Conservation (phyloP, 305 asterid genomes). For the Fraxinus xanthoxyloides region DNA sequence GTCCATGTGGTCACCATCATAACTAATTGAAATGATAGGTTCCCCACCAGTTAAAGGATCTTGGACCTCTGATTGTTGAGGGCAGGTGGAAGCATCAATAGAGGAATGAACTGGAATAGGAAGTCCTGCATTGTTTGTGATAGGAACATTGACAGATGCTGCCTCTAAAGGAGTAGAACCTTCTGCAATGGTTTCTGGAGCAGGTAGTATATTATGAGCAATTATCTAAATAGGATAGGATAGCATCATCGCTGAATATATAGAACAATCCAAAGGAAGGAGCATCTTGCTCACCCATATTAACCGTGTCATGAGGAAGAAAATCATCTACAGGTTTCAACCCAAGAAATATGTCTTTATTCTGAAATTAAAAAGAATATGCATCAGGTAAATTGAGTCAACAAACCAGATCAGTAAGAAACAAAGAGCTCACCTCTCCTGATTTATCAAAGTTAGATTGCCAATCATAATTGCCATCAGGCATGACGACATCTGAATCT, state of each 20-base stretch:
- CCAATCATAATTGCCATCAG: conserved; percentile 31
- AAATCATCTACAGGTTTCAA: conserved; percentile 45
- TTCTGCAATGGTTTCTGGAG: conserved; percentile 26
- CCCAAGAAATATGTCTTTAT: conserved; percentile 41
- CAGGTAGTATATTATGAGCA: conserved; percentile 6
- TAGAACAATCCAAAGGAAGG: conserved; percentile 14
- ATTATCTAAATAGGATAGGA: conserved; percentile 5
- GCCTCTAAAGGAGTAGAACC: conserved; percentile 31
- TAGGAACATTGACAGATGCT: conserved; percentile 21
- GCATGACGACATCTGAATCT: conserved; percentile 31
- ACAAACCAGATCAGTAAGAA: conserved; percentile 7
- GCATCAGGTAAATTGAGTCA: conserved; percentile 22
- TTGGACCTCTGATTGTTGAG: conserved; percentile 32
- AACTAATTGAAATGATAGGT: conserved; percentile 37
- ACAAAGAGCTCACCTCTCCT: conserved; percentile 47
- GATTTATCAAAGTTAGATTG: conserved; percentile 38
- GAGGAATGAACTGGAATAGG: conserved; percentile 27
- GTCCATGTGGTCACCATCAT: conserved; percentile 24
- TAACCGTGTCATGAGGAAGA: conserved; percentile 33
- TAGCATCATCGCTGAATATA: conserved; percentile 14
- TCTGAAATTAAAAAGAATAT: conserved; percentile 35
- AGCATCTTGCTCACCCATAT: conserved; percentile 38
- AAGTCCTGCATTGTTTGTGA: conserved; percentile 24
- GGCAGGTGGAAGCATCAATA: conserved; percentile 25
- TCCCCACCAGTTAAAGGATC: conserved; percentile 38